These are phyloP conservation scores for Suhomyces terraborum DNA, from an alignment of 1,139 yeast species.

Conservation along the genomic window DNA sequence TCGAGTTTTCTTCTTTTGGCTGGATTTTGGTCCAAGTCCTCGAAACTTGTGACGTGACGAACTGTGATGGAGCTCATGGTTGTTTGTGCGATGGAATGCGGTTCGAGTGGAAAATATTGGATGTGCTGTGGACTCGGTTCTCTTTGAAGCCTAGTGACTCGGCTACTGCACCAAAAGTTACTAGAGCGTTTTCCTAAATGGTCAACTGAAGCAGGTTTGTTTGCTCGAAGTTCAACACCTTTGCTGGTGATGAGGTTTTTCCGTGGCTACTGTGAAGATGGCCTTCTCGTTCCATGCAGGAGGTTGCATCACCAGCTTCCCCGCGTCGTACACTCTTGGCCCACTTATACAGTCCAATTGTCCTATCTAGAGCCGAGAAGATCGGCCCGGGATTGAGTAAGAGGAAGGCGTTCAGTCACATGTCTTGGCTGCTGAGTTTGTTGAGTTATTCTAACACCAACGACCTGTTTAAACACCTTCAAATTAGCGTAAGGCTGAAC, in stretches of 20 bases:
- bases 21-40: conserved; percentile 1
- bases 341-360: no score
- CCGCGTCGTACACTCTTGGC: conserved; percentile 1
- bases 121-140: no score
- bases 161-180: no score
- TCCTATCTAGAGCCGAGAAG: no score
- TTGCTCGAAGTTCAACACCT: not conserved
- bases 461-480: no score
- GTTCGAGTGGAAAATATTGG: not conserved
- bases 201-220: not conserved
- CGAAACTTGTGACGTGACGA: not conserved
- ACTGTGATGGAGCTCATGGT: not conserved
- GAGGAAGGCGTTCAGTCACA: no score
- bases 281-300: conserved; percentile 4
- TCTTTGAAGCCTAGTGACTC: no score
- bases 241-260: conserved; percentile 2
- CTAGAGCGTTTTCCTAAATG: no score
- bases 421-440: no score
- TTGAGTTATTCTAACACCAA: no score
- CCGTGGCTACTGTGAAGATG: not conserved
- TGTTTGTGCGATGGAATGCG: not conserved
- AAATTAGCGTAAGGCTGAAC: no score
- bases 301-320: not conserved
- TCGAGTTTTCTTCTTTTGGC: conserved; percentile 16
- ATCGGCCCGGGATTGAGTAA: no score